phyloP scores from a whole-genome alignment of 257 asterid genomes.

The Solanum etuberosum region DNA sequence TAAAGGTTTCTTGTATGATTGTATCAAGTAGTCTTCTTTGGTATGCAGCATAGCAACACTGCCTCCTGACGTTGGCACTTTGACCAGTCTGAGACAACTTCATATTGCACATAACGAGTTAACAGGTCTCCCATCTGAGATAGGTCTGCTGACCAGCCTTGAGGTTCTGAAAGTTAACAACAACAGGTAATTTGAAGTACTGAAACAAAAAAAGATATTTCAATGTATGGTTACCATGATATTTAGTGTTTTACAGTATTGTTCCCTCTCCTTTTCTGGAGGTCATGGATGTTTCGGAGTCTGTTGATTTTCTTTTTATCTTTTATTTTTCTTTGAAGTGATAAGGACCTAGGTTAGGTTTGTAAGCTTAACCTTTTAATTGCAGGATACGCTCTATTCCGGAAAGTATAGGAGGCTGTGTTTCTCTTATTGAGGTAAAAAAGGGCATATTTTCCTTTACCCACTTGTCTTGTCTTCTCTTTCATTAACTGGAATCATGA shows the following conservation, averaged over 20 bases:
- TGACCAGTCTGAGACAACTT: slow-evolving; percentile 64
- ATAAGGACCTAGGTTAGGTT: background rate
- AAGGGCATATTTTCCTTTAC: background rate
- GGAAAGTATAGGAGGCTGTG: slow-evolving; percentile 49
- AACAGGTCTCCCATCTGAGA: slow-evolving; percentile 59
- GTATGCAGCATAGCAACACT: slow-evolving; percentile 47
- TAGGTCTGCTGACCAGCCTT: slow-evolving; percentile 53
- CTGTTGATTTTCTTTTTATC: background rate
- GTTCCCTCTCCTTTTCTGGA: background rate
- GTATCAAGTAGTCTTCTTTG: background rate
- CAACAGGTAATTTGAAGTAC: slow-evolving; percentile 49
- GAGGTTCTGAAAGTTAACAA: slow-evolving; percentile 62
- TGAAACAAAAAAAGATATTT: background rate
- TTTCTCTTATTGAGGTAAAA: slow-evolving; percentile 73
- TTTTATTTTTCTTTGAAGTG: background rate
- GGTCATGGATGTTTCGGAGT: background rate
- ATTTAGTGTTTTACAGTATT: background rate
- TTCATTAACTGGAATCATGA: background rate
- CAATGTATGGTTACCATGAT: background rate
- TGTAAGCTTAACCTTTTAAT: background rate
- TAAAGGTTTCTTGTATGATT: background rate
- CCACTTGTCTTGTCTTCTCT: background rate
- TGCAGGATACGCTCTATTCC: slow-evolving; percentile 69
- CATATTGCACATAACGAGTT: slow-evolving; percentile 47
- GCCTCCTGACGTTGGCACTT: slow-evolving; percentile 61